Conservation (phyloP, 208 protist species). For the Leishmania aethiopica region DNA sequence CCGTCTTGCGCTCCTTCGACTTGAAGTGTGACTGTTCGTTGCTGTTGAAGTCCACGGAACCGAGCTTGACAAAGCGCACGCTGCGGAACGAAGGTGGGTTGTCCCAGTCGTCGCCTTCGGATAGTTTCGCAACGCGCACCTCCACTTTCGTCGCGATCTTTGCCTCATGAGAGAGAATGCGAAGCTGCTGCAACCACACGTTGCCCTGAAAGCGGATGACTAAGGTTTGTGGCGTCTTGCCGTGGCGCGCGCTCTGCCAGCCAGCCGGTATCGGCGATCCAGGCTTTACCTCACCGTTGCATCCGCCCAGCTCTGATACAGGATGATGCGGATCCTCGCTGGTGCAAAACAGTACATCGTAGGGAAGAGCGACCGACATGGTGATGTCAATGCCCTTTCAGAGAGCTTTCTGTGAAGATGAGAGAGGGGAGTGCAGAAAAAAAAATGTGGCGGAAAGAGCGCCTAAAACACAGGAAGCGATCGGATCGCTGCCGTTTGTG, state of each 20-base stretch:
- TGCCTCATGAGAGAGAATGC: constrained; percentile 82
- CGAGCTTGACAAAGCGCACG: constrained; percentile 78
- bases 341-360: constrained; percentile 84
- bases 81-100: constrained; percentile 68
- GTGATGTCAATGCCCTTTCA: not conserved
- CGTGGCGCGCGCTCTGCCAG: constrained; percentile 77
- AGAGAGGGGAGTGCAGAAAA: not conserved
- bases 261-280: constrained; percentile 33
- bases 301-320: constrained; percentile 51
- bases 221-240: constrained; percentile 78
- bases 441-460: not conserved
- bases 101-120: constrained; percentile 23
- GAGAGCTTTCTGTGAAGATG: not conserved
- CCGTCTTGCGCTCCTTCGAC: constrained; percentile 90
- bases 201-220: constrained; percentile 89
- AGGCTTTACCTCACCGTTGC: constrained; percentile 11
- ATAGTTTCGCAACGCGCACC: constrained; percentile 73
- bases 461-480: no score
- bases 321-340: constrained; percentile 76
- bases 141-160: constrained; percentile 90
- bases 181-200: constrained; percentile 81
- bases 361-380: constrained; percentile 50
- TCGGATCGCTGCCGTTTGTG: not conserved
- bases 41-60: constrained; percentile 78
- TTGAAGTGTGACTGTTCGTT: constrained; percentile 81